phyloP scores from a whole-genome alignment of 2,329 filamentous ascomycete genomes.

The Alternaria sp. region DNA sequence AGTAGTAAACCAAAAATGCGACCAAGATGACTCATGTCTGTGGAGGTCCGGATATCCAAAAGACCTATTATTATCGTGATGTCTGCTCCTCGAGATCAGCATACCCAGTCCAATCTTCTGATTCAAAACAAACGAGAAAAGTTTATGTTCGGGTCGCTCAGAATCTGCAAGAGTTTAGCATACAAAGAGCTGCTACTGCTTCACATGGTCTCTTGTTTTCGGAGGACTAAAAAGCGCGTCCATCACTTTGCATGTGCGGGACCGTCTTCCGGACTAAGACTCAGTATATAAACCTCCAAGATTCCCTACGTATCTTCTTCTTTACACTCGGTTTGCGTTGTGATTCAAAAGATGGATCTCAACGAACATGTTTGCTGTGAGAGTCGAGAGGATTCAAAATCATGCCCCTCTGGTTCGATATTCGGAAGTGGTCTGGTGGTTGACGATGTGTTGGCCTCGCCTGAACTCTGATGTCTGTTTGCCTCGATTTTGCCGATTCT shows the following conservation, averaged over 20 bases:
- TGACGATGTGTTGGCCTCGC: background rate
- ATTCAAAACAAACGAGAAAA: background rate
- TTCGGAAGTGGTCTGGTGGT: too few species aligned
- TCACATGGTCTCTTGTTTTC: background rate
- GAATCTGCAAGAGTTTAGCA: background rate
- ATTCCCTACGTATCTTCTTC: background rate
- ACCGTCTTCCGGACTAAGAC: background rate
- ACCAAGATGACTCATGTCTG: background rate
- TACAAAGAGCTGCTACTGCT: background rate
- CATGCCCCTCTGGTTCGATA: rapidly evolving
- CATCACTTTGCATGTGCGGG: background rate
- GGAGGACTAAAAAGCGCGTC: background rate
- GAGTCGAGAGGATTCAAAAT: too few species aligned
- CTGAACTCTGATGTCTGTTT: background rate
- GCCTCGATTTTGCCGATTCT: background rate
- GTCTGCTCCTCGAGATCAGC: background rate
- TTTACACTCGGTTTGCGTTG: background rate
- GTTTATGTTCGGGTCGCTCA: background rate
- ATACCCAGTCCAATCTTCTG: background rate
- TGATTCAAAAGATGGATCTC: background rate
- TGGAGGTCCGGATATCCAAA: background rate
- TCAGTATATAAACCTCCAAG: background rate
- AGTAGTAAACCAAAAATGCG: background rate
- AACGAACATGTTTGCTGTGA: too few species aligned
- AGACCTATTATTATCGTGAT: background rate